Conservation (phyloP, 2,329 filamentous ascomycete genomes). For the Monilinia aucupariae region DNA sequence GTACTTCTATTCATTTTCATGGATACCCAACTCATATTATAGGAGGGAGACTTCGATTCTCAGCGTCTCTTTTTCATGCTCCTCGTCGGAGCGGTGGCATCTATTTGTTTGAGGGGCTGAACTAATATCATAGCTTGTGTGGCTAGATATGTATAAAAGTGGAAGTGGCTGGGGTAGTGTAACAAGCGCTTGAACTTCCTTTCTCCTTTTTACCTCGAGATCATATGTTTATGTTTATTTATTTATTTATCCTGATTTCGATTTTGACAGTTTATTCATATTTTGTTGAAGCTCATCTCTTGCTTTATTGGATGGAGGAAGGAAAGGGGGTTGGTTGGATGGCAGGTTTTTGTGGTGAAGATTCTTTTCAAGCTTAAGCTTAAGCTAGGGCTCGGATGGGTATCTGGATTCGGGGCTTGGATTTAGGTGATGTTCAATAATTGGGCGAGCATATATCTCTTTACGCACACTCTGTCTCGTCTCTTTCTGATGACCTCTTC, state of each 20-base stretch:
- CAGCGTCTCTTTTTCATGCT: neutral
- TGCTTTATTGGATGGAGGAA: neutral
- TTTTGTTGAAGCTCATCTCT: neutral
- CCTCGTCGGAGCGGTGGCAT: neutral
- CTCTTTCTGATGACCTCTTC: neutral
- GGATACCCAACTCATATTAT: neutral
- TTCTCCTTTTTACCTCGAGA: neutral
- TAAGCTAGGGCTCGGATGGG: neutral
- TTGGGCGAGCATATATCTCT: neutral
- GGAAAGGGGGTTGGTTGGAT: neutral
- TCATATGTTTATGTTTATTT: neutral
- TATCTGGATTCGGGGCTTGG: neutral
- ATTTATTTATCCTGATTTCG: too few species aligned
- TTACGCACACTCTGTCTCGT: neutral
- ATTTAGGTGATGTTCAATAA: neutral
- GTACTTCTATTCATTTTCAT: neutral
- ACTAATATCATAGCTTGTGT: neutral
- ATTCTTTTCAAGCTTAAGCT: neutral
- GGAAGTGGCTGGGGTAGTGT: neutral
- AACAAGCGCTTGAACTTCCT: neutral
- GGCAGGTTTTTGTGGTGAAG: neutral
- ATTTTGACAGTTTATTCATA: too few species aligned
- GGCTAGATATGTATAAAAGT: neutral
- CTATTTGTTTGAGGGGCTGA: neutral
- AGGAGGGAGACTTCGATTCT: neutral